A percentile compares a stretch with the other conserved stretches of the same genome.
These are phyloP conservation scores for Ceratonia siliqua DNA, from an alignment of 306 rosid genomes.

Conservation along the genomic window DNA sequence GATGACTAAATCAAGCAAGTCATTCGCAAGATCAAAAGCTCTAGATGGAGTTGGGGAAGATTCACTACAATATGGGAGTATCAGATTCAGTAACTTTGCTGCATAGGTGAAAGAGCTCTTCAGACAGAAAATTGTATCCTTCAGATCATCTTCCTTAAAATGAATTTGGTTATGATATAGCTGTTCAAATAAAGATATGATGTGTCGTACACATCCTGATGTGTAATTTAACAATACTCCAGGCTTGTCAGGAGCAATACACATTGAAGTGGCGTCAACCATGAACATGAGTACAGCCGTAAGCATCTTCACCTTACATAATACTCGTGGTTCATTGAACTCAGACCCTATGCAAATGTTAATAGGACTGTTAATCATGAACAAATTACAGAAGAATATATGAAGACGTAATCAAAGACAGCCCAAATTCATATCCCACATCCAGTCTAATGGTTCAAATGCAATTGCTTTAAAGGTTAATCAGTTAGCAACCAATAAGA, in stretches of 20 bases:
- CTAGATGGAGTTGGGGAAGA: constrained; percentile 41
- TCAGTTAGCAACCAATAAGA: background rate
- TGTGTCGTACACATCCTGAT: constrained; percentile 47
- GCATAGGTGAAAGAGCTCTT: constrained; percentile 81
- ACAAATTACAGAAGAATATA: constrained; percentile 25
- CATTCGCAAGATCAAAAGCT: constrained; percentile 62
- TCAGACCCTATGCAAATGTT: constrained; percentile 46
- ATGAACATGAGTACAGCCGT: constrained; percentile 73
- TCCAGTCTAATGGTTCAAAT: background rate
- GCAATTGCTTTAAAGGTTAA: background rate
- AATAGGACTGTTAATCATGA: constrained; percentile 25
- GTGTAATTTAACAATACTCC: constrained; percentile 62
- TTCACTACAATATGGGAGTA: constrained; percentile 48
- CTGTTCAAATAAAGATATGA: constrained; percentile 42
- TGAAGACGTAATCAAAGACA: background rate
- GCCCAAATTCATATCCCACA: background rate
- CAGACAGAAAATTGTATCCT: constrained; percentile 53
- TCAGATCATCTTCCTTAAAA: constrained; percentile 58
- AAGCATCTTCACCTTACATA: constrained; percentile 68
- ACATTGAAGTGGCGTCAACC: constrained; percentile 61
- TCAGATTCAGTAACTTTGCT: constrained; percentile 62
- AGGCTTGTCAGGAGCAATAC: constrained; percentile 50
- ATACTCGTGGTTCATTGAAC: constrained; percentile 39
- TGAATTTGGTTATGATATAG: constrained; percentile 39
- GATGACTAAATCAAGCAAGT: constrained; percentile 67